Evolutionary conservation across 164 flowering plant genomes (phyloP), one percentile per base, ranked within the genome.

Genomic region (Warburgia ugandensis): DNA sequence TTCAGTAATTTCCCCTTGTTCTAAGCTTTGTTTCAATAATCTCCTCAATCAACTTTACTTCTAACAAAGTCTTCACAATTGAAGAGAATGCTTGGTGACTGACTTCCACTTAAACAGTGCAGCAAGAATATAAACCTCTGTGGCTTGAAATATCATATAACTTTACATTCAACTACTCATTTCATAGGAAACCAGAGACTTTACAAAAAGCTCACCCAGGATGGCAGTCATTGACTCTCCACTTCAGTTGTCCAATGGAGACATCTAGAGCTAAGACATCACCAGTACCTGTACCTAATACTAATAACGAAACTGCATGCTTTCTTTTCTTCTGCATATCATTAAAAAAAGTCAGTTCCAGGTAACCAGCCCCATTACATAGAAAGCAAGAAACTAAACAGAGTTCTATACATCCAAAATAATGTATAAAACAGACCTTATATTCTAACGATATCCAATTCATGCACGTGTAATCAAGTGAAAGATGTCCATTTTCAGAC

Each of bases 381-480:
- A 25, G 4, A 54, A 46, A 23, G 14, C 9, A 6, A 31, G 7
- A 6, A 5, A 45, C 23, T 40, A 10, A 10, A 40, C 22, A 31
- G 9, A 6, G 29, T 16, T 26, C 3, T 16, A 40, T 26, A 29
- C 14, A 38, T 21, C 14, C 27, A 5, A 44, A 16, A 12, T n/a
- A 6, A 47, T 19, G 28, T 16, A 30, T 11, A 10, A 1, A 4
- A 37, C 32, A 26, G 44, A 90, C 96, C 98, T 83, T 83, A 61
- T 52, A 71, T 4, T 62, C 81, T 40, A 76, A 48, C 40, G 77
- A 50, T 60, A 85, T 45, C 96, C 96, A 92, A 68, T 78, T 74
- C 91, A 92, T 88, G 72, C 95, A 92, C 0, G 77, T 81, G 51
- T 88, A 88, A 66, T 88, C 98, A 63, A 86, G 70, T 0, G 96